These are phyloP conservation scores for Alternaria conjuncta DNA, from an alignment of 2,329 filamentous ascomycete species.

Conservation along the genomic window DNA sequence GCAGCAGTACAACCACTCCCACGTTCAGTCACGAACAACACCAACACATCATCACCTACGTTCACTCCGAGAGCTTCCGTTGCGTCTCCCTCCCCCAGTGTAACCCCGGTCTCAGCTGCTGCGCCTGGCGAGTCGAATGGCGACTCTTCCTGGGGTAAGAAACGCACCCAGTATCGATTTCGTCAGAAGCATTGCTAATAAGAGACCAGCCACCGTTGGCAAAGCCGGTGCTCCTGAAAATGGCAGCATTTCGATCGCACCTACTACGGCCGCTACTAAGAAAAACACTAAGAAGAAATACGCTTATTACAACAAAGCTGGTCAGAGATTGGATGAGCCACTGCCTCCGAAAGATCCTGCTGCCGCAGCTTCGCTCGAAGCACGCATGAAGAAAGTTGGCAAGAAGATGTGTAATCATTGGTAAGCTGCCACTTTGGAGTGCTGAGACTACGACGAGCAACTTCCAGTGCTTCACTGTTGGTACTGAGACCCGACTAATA, in stretches of 20 bases:
- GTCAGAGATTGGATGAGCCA: slow-evolving; percentile 51
- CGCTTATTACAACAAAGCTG: slow-evolving; percentile 52
- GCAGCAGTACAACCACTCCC: slow-evolving; percentile 17
- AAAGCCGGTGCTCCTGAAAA: slow-evolving; percentile 38
- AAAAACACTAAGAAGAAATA: slow-evolving; percentile 40
- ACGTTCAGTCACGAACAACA: slow-evolving; percentile 21
- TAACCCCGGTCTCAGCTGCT: slow-evolving; percentile 24
- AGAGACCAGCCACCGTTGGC: slow-evolving; percentile 52
- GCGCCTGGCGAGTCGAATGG: slow-evolving; percentile 18
- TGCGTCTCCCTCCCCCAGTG: slow-evolving; percentile 25
- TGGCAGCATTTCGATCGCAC: slow-evolving; percentile 50
- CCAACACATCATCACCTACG: slow-evolving; percentile 17
- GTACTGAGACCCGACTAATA: background rate
- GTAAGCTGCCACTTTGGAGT: background rate
- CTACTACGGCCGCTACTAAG: slow-evolving; percentile 18
- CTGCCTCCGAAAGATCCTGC: slow-evolving; percentile 42
- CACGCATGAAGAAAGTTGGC: slow-evolving; percentile 37
- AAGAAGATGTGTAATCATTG: slow-evolving; percentile 47
- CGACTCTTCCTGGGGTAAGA: slow-evolving; percentile 29
- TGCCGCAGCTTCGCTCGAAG: slow-evolving; percentile 33
- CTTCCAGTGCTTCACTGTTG: background rate
- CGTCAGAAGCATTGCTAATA: background rate
- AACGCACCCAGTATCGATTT: background rate
- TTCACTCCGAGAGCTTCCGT: slow-evolving; percentile 18
- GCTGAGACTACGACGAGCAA: background rate